These are phyloP conservation scores for Durio zibethinus DNA, from an alignment of 345 rosid species.

Conservation along the genomic window DNA sequence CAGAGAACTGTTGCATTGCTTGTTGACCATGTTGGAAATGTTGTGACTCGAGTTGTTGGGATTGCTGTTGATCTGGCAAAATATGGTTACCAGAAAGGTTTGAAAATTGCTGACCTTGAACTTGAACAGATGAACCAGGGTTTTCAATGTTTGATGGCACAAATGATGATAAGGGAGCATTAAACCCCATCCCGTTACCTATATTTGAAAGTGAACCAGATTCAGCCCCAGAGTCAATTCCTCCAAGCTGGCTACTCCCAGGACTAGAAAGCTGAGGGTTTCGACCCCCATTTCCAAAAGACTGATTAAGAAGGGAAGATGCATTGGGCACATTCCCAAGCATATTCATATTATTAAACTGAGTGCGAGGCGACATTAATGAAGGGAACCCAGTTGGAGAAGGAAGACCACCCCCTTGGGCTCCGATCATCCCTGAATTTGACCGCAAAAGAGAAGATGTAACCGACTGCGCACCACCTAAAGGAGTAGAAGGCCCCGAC, in stretches of 20 bases:
- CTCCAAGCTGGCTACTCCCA: slow-evolving; percentile 51
- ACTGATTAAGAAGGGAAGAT: slow-evolving; percentile 76
- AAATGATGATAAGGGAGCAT: slow-evolving; percentile 54
- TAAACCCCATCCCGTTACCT: slow-evolving; percentile 65
- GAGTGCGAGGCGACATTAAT: slow-evolving; percentile 62
- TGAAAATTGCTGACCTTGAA: slow-evolving; percentile 75
- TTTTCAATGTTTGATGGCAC: slow-evolving; percentile 60
- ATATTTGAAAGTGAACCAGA: slow-evolving; percentile 63
- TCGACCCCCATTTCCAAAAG: slow-evolving; percentile 74
- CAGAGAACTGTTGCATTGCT: slow-evolving; percentile 60
- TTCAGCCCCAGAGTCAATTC: slow-evolving; percentile 71
- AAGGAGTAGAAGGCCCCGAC: slow-evolving; percentile 75
- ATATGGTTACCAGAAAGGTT: slow-evolving; percentile 57
- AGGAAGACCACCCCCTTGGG: slow-evolving; percentile 70
- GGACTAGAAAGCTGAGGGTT: slow-evolving; percentile 50
- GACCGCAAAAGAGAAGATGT: slow-evolving; percentile 67
- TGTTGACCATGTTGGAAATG: slow-evolving; percentile 78
- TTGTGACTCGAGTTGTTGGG: slow-evolving; percentile 63
- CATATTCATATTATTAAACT: slow-evolving; percentile 70
- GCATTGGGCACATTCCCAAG: slow-evolving; percentile 75
- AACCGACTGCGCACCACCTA: slow-evolving; percentile 71
- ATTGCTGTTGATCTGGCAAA: slow-evolving; percentile 65
- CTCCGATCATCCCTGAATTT: slow-evolving; percentile 67
- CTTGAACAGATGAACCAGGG: slow-evolving; percentile 62
- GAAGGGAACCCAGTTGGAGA: slow-evolving; percentile 69